Evolutionary conservation across 805 yeast genomes (phyloP).

Genomic region (Yarrowia deformans): DNA sequence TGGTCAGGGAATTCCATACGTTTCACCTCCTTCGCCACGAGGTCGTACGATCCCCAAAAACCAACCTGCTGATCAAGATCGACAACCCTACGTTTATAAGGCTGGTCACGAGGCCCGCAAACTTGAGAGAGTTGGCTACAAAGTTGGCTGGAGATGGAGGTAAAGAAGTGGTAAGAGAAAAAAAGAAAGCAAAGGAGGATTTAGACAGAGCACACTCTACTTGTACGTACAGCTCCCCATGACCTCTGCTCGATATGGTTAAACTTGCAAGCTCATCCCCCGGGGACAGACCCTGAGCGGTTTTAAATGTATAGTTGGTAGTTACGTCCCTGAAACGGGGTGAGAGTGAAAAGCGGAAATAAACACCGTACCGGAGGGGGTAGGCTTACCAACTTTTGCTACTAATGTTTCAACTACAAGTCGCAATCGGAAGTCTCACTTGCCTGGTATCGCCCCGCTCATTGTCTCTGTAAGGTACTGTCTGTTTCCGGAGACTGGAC

Average conservation of each 20-base stretch:
- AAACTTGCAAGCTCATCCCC: slow-evolving; percentile 26
- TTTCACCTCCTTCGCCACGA: no score
- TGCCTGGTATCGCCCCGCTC: no score
- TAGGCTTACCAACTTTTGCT: no score
- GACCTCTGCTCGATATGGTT: slow-evolving; percentile 23
- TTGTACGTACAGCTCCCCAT: slow-evolving; percentile 7
- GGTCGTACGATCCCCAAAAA: neutral
- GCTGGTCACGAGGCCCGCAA: slow-evolving; percentile 19
- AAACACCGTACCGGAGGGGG: no score
- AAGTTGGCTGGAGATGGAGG: neutral
- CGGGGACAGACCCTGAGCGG: neutral
- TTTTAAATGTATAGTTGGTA: neutral
- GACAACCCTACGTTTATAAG: slow-evolving; percentile 4
- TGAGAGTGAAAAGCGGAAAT: no score
- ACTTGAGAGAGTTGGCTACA: neutral
- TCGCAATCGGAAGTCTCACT: no score
- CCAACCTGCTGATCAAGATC: slow-evolving; percentile 1
- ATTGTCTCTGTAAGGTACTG: no score
- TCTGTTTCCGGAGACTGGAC: neutral
- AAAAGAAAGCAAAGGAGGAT: neutral
- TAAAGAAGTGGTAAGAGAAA: neutral
- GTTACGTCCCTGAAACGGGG: neutral
- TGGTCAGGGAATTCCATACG: no score
- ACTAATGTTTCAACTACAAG: no score
- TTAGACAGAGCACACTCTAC: no score